Evolutionary conservation across 768 basidiomycete genomes (phyloP).

Genomic region (Pholiota molesta): DNA sequence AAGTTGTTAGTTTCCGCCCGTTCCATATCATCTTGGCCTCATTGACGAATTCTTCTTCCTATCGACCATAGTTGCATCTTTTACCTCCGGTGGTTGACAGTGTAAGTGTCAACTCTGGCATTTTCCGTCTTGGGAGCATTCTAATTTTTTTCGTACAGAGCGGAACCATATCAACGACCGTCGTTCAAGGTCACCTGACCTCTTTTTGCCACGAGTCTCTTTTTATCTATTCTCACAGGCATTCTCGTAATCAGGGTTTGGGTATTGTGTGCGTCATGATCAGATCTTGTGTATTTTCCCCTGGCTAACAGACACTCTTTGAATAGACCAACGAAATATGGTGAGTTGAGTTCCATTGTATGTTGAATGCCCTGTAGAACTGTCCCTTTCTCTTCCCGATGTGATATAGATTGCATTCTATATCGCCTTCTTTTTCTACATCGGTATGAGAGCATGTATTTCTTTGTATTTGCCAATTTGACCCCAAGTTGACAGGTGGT

Average conservation of each 20-base stretch:
- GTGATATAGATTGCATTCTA: conserved; percentile 14
- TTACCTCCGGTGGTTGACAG: conserved; percentile 33
- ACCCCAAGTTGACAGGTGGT: conserved; percentile 21
- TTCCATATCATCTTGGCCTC: not conserved
- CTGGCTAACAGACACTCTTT: not conserved
- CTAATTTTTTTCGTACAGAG: no score
- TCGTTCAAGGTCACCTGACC: conserved; percentile 22
- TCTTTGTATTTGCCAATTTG: not conserved
- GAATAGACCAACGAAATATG: conserved; percentile 21
- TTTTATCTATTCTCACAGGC: conserved; percentile 12
- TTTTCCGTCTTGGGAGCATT: not conserved
- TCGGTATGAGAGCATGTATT: conserved; percentile 19
- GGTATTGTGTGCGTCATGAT: conserved; percentile 27
- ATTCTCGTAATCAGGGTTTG: conserved; percentile 30
- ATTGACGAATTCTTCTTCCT: not conserved
- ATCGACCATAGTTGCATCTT: conserved; percentile 26
- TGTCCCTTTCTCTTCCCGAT: not conserved
- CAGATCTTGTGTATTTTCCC: not conserved
- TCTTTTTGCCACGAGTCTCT: not conserved
- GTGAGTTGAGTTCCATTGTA: conserved; percentile 1
- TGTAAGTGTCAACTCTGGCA: conserved; percentile 9
- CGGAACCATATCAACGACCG: conserved; percentile 21
- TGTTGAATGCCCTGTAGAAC: not conserved
- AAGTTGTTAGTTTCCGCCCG: conserved; percentile 2
- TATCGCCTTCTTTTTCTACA: conserved; percentile 27